Percentiles rank a stretch among this genome's conserved stretches.
phyloP scores from a whole-genome alignment of 805 yeast species.

The Candida vaughaniae region DNA sequence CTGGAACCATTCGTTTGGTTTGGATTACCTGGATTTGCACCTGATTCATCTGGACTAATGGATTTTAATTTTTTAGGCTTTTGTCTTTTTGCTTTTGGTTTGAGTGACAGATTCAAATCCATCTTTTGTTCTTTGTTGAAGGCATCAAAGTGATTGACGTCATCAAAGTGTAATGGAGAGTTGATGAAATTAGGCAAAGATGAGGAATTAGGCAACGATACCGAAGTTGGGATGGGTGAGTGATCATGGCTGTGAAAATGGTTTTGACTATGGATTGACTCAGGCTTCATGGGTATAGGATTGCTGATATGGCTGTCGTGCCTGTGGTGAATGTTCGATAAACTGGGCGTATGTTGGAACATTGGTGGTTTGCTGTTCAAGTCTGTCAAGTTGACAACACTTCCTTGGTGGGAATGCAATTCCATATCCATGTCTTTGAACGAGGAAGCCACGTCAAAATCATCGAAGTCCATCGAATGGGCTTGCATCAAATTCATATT shows the following conservation, averaged over 20 bases:
- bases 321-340: slow-evolving; percentile 1
- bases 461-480: slow-evolving; percentile 6
- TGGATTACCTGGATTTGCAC: background rate
- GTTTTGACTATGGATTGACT: background rate
- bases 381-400: slow-evolving; percentile 12
- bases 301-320: background rate
- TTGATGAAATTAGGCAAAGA: slow-evolving; percentile 10
- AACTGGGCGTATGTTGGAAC: slow-evolving; percentile 2
- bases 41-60: slow-evolving; percentile 2
- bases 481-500: slow-evolving; percentile 3
- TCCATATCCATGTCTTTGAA: slow-evolving; percentile 3
- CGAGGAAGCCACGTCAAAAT: slow-evolving; percentile 5
- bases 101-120: slow-evolving; percentile 4
- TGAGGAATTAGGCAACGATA: slow-evolving; percentile 7
- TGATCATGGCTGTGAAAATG: background rate
- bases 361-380: slow-evolving; percentile 1
- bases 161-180: slow-evolving; percentile 14
- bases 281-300: background rate
- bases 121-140: slow-evolving; percentile 8
- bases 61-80: slow-evolving; percentile 10
- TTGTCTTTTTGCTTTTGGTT: slow-evolving; percentile 12
- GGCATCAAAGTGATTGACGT: slow-evolving; percentile 11
- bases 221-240: slow-evolving; percentile 2
- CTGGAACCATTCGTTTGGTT: background rate
- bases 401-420: slow-evolving; percentile 12